Percentiles rank a stretch among this genome's conserved stretches.
These are phyloP conservation scores for Biscutella laevigata DNA, from an alignment of 441 rosid species.

Conservation along the genomic window DNA sequence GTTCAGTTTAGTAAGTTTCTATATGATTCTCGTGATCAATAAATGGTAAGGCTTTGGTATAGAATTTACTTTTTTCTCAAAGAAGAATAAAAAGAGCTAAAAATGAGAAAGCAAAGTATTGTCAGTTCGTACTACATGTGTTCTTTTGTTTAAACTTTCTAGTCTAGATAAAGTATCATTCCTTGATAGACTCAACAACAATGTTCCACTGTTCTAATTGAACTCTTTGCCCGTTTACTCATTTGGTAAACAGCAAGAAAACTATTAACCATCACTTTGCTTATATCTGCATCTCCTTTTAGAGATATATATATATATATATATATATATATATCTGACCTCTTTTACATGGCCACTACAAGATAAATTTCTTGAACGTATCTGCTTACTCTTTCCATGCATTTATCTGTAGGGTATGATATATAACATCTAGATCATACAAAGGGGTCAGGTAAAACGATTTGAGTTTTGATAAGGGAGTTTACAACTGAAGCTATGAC, in stretches of 20 bases:
- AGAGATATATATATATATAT: no score
- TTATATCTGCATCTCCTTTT: no score
- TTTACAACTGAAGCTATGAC: conserved; percentile 12
- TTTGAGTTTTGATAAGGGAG: neutral
- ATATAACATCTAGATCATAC: conserved; percentile 9
- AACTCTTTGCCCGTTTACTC: conserved; percentile 6
- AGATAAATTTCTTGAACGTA: neutral
- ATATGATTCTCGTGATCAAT: conserved; percentile 8
- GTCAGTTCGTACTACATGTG: conserved; percentile 19
- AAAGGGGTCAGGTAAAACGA: conserved; percentile 1
- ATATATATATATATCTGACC: neutral
- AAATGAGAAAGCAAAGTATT: conserved; percentile 2
- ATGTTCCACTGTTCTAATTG: conserved; percentile 3
- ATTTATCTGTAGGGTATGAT: conserved; percentile 2
- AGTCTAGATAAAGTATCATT: conserved; percentile 21
- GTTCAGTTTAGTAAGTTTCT: neutral
- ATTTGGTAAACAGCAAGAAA: no score
- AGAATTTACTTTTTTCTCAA: neutral
- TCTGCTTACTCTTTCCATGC: neutral
- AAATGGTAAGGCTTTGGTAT: conserved; percentile 1
- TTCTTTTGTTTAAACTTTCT: conserved; percentile 16
- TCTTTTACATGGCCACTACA: neutral
- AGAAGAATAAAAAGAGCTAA: neutral
- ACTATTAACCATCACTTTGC: no score
- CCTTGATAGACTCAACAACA: conserved; percentile 21